Base-by-base conservation (phyloP, 768 basidiomycete genomes). In the Auriscalpium microsporum region DNA sequence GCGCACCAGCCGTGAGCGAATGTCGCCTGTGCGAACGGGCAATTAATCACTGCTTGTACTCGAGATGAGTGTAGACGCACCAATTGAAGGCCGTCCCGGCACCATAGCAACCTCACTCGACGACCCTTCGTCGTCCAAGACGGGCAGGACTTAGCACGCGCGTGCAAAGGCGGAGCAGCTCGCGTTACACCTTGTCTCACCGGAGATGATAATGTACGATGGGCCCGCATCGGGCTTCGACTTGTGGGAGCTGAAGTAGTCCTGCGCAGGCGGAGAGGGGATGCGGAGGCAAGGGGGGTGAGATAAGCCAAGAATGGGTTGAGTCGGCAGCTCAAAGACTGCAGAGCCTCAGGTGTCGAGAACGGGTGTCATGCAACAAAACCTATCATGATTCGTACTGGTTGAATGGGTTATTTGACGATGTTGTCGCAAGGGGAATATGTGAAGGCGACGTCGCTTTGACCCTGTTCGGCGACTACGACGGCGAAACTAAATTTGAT, bases 81-180 rank as follows among this genome's bases (percentile, higher is more conserved):
- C 88, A 63, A 94, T 81, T 36, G 90, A 91, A 19, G 90, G 88
- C 3, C 90, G 89, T 16, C 87, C 89, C 52, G 95, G 76, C 21
- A 94, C 91, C 49, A 93, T 83, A 50, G 94, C 90, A 52, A 95
- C 95, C 74, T 96, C 94, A 60, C 89, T 90, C 2, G 93, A 95
- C 3, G 90, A 93, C 45, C 94, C 94, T 1, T 94, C 94, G 67
- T 97, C 93, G 66, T 97, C 94, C 7, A 91, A 94, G 35, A 97
- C 90, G 6, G 94, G 94, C 36, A 97, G 75, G 23, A 94, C 84
- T 64, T 94, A 92, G 64, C 82, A 86, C 21, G 88, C 84, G 57
- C 75, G 70, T 3, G 77, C 78, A 65, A 97, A 96, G 3, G 92
- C 90, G 42, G 87, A 75, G 61, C 90, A 93, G 60, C n/a, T 87